Evolutionary conservation across 169 alveolate species (phyloP).

Genomic region (Plasmodium malariae): DNA sequence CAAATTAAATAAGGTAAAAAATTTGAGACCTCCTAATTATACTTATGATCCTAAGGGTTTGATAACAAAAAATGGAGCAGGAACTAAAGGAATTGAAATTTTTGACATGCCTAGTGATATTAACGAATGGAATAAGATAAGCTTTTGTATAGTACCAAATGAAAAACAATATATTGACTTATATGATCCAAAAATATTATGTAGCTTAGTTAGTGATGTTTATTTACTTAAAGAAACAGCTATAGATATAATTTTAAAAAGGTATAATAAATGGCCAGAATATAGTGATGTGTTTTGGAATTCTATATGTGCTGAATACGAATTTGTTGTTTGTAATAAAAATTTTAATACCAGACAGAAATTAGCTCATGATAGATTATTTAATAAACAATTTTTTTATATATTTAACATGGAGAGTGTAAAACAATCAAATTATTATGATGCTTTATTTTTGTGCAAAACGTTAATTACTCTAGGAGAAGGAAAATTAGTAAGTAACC

Average conservation of each 20-base stretch:
- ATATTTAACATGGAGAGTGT: slow-evolving; percentile 76
- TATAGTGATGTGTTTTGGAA: slow-evolving; percentile 82
- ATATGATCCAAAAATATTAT: slow-evolving; percentile 76
- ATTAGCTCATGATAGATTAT: slow-evolving; percentile 85
- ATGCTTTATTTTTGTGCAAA: slow-evolving; percentile 67
- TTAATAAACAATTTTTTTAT: slow-evolving; percentile 83
- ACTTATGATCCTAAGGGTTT: slow-evolving; percentile 84
- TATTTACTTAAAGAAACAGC: slow-evolving; percentile 84
- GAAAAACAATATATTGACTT: slow-evolving; percentile 78
- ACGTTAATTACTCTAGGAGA: slow-evolving; percentile 81
- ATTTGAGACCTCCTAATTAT: slow-evolving; percentile 81
- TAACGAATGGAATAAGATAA: slow-evolving; percentile 84
- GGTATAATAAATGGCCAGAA: slow-evolving; percentile 85
- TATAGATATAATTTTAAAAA: slow-evolving; percentile 82
- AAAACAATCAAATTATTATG: slow-evolving; percentile 67
- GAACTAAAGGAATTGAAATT: slow-evolving; percentile 88
- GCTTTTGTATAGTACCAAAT: slow-evolving; percentile 85
- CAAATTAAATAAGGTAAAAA: slow-evolving; percentile 46
- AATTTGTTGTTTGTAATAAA: slow-evolving; percentile 79
- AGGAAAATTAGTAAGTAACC: slow-evolving; percentile 80
- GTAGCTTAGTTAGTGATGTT: slow-evolving; percentile 86
- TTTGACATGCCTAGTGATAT: slow-evolving; percentile 82
- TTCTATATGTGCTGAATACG: slow-evolving; percentile 79
- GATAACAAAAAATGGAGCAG: slow-evolving; percentile 84
- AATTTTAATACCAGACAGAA: slow-evolving; percentile 83